Evolutionary conservation across 208 protist species (phyloP), one percentile per base, ranked within the genome.

Genomic region (Trypanosomatidae sp.): DNA sequence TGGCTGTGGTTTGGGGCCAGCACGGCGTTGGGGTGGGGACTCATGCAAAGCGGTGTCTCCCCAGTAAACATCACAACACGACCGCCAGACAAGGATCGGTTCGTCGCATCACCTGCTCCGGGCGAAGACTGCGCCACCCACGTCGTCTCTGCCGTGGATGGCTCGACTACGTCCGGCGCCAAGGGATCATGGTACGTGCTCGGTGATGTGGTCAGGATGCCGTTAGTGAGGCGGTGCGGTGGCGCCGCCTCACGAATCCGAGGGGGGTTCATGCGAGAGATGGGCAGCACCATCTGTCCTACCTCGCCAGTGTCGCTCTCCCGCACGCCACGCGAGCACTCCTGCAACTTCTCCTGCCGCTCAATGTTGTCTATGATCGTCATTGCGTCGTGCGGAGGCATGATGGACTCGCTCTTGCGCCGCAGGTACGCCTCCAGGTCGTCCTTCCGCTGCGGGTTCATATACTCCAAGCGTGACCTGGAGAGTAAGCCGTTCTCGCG

Each of bases 361-460:
- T 77, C 64, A 3, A 75, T 71, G 36, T 62, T 50, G 19, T 53
- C 25, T n/a, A 85, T 66, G 41, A 78, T 71, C 9, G 59, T 69
- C n/a, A 73, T 33, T 4, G 77, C 66, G 43, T 85, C 70, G 1
- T 71, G 70, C 15, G 79, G 80, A 9, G 79, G 66, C 4, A 56
- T 30, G 9, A 75, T 76, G 8, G 56, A 19, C 46, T 77, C 74
- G 33, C 64, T 49, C 60, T 69, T 76, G 66, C 83, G 79, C 60
- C 71, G 72, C 62, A 96, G 69, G 74, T 96, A 94, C 68, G 62
- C 59, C 64, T 82, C 84, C 25, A 96, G 81, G 15, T 89, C 86
- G 19, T 80, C 80, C 53, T 72, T 73, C 36, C 79, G 74, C 47
- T 85, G 80, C 39, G 69, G 49, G 68, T 96, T 94, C 81, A 96